Base-by-base conservation (phyloP, 306 rosid genomes). In the Cucurbita ficifolia region DNA sequence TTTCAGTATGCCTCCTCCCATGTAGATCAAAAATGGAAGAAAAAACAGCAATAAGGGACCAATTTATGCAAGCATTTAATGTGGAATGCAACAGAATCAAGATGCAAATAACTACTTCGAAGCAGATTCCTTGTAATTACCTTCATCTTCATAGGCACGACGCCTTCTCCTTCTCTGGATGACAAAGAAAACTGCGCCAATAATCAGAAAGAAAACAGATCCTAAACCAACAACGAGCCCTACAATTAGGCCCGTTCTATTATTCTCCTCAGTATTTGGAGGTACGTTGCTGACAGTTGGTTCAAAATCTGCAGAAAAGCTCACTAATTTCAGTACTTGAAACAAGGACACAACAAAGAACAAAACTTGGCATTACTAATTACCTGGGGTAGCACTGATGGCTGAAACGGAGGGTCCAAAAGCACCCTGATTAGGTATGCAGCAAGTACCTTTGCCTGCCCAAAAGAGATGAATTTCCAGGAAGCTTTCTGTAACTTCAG, bases 371-470 rank as follows among this genome's bases (percentile, higher is more conserved):
- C 68, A 70, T n/a, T 5, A 6, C 35, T 75, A 68, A 55, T 83
- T 82, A 91, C 97, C 88, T 81, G 96, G 90, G 48, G 67, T 81
- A 24, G 94, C 90, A 29, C 86, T 88, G 77, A 92, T 83, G 76
- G 94, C 96, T 69, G 87, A 88, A 83, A 92, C 75, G 74, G 85
- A 65, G 77, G 97, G 96, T 3, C 97, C 97, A 76, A 84, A 89
- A 49, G 87, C 79, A 72, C 88, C 93, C 69, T 73, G 88, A 10
- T 0, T 6, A 56, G 94, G 96, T 55, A 87, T 76, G 75, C 96
- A 89, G 51, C 96, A 89, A 57, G 93, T 89, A 48, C 97, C 97
- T 77, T 92, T 92, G 51, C 97, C 97, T 18, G 94, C 96, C 97
- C 96, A 89, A 76, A 89, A 83, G 42, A 92, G 89, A 83, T 92